Percentiles rank a stretch among this genome's conserved stretches.
Evolutionary conservation across 148 eudicot genomes (phyloP).

Genomic region (Bassia scoparia): DNA sequence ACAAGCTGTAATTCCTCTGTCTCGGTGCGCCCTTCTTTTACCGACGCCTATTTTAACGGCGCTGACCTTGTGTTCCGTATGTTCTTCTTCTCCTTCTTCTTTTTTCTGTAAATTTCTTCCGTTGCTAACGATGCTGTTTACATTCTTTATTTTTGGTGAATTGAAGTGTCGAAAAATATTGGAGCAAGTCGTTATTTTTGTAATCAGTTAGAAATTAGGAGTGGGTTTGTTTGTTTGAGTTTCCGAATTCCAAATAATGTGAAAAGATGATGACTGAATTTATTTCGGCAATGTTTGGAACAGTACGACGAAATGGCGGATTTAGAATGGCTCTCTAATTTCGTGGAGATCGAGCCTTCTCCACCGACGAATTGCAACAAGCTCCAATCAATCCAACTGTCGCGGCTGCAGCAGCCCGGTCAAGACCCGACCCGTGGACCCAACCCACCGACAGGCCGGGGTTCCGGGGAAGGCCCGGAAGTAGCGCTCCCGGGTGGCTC

Average conservation of each 20-base stretch:
- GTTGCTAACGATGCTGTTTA: not conserved
- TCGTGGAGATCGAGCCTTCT: conserved; percentile 86
- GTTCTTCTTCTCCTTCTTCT: not conserved
- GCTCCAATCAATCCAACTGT: conserved; percentile 46
- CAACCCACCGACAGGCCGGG: conserved; percentile 22
- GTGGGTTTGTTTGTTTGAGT: not conserved
- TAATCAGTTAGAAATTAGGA: too few relatives aligned
- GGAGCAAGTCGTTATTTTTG: too few relatives aligned
- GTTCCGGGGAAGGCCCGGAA: conserved; percentile 93
- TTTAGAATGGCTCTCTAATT: conserved; percentile 90
- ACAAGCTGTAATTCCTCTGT: conserved; percentile 76
- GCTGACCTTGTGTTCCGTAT: conserved; percentile 86
- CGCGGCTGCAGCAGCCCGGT: conserved; percentile 25
- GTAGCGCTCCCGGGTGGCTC: conserved; percentile 89
- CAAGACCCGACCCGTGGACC: conserved; percentile 12
- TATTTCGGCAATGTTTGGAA: conserved; percentile 12
- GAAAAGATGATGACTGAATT: not conserved
- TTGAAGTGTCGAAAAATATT: too few relatives aligned
- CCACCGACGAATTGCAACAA: conserved; percentile 63
- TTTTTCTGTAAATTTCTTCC: not conserved
- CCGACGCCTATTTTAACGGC: conserved; percentile 63
- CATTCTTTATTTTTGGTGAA: too few relatives aligned
- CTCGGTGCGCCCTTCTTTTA: conserved; percentile 45
- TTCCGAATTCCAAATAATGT: not conserved
- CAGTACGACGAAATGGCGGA: conserved; percentile 86